phyloP scores from a whole-genome alignment of 768 basidiomycete species.

The Suillus americanus region DNA sequence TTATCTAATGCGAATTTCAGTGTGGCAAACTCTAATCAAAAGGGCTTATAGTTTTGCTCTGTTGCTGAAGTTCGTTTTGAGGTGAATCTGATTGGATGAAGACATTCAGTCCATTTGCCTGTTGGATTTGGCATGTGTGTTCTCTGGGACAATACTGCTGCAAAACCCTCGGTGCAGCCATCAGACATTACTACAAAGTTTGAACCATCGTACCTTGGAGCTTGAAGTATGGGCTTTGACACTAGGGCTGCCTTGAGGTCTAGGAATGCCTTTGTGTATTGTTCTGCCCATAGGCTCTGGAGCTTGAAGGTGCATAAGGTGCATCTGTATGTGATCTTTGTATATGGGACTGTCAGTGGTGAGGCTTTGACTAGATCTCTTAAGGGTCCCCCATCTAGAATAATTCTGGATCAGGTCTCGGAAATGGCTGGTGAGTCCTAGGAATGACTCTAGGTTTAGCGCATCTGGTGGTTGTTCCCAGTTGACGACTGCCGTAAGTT shows the following conservation, averaged over 20 bases:
- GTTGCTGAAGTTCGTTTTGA: no score
- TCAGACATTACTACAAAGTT: slow-evolving; percentile 22
- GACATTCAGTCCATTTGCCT: background rate
- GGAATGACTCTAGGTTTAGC: slow-evolving; percentile 31
- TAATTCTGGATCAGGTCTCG: slow-evolving; percentile 33
- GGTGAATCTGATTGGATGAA: no score
- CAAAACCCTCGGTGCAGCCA: slow-evolving; percentile 21
- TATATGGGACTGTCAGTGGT: slow-evolving; percentile 17
- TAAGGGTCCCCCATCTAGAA: slow-evolving; percentile 29
- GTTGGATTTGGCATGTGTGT: background rate
- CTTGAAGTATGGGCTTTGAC: slow-evolving; percentile 15
- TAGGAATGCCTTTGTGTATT: background rate
- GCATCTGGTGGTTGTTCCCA: slow-evolving; percentile 31
- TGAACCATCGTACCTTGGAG: slow-evolving; percentile 14
- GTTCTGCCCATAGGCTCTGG: no score
- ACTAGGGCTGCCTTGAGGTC: background rate
- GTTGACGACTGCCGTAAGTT: slow-evolving; percentile 38
- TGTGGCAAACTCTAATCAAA: no score
- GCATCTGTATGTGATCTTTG: slow-evolving; percentile 25
- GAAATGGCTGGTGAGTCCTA: slow-evolving; percentile 18
- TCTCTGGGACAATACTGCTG: slow-evolving; percentile 17
- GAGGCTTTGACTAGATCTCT: slow-evolving; percentile 25
- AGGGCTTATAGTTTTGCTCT: no score
- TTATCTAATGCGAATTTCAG: no score
- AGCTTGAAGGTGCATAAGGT: slow-evolving; percentile 23